Base-by-base conservation (phyloP, 2,329 filamentous ascomycete species). In the Penicillium sp. region DNA sequence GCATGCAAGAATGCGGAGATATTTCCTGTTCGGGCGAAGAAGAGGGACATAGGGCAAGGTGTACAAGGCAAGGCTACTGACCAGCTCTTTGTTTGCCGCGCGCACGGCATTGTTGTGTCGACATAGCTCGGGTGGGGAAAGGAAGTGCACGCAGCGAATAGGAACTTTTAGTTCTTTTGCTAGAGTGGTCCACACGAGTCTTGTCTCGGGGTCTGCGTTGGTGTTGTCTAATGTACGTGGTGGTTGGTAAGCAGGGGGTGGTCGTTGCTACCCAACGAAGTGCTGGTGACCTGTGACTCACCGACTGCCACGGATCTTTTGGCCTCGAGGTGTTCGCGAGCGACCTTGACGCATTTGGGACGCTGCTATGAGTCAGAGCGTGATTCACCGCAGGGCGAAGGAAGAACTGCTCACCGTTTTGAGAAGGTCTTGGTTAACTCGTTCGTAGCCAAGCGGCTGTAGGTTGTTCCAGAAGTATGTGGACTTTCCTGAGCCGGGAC, bases 21-120 rank as follows among this genome's bases (percentile, higher is more conserved):
- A n/a, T n/a, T n/a, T n/a, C n/a, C n/a, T n/a, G n/a, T n/a, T n/a
- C n/a, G n/a, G n/a, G n/a, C n/a, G n/a, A n/a, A n/a, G n/a, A n/a
- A n/a, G n/a, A n/a, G n/a, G n/a, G n/a, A n/a, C n/a, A n/a, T n/a
- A n/a, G n/a, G n/a, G n/a, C 4, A 18, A n/a, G 13, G 23, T 14
- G 14, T 16, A 31, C 16, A 23, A 28, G 39, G 31, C 20, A 32
- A 30, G 19, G 8, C n/a, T n/a, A 60, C 63, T 31, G 56, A 71
- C 65, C 19, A 68, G 41, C 33, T 58, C 53, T 36, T 63, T 61
- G 48, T 74, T 78, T 51, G 90, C 71, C 2, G 88, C 80, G 45
- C 93, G 79, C 33, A 94, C 86, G 1, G 79, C 80, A 59, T 94
- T 86, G 60, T 98, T 98, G 69, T 98, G 93, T 62, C 89, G 81